A percentile compares a stretch with the other conserved stretches of the same genome.
Evolutionary conservation across 1,139 yeast genomes (phyloP).

Genomic region (Kodamaea alishanica): DNA sequence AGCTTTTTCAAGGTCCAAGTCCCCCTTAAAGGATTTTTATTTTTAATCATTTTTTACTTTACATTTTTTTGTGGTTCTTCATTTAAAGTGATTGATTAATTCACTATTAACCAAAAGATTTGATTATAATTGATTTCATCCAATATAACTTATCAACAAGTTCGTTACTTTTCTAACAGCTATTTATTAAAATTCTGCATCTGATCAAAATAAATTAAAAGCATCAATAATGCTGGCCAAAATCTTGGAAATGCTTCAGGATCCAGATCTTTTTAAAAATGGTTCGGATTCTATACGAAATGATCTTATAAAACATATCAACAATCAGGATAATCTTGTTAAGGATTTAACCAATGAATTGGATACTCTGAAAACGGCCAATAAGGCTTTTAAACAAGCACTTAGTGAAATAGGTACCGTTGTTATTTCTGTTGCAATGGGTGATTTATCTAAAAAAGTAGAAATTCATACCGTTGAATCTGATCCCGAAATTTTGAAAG

Average conservation of each 20-base stretch:
- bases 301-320: conserved; percentile 30
- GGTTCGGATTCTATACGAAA: conserved; percentile 32
- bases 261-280: conserved; percentile 36
- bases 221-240: conserved; percentile 7
- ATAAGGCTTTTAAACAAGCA: conserved; percentile 74
- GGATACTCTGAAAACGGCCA: conserved; percentile 57
- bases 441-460: conserved; percentile 76
- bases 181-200: no score
- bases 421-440: conserved; percentile 80
- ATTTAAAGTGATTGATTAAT: no score
- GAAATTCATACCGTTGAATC: conserved; percentile 67
- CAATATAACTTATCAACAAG: no score
- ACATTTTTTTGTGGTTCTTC: no score
- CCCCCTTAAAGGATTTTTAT: no score
- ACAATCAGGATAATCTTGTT: conserved; percentile 30
- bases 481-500: conserved; percentile 72
- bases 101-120: no score
- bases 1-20: no score
- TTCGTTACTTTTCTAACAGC: no score
- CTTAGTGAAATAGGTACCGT: conserved; percentile 77
- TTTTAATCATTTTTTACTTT: no score
- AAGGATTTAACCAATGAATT: conserved; percentile 37
- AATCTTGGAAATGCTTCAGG: conserved; percentile 37
- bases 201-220: no score
- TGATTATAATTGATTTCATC: no score